phyloP scores from a whole-genome alignment of 2,329 filamentous ascomycete species.

The Pseudogymnoascus sp. region DNA sequence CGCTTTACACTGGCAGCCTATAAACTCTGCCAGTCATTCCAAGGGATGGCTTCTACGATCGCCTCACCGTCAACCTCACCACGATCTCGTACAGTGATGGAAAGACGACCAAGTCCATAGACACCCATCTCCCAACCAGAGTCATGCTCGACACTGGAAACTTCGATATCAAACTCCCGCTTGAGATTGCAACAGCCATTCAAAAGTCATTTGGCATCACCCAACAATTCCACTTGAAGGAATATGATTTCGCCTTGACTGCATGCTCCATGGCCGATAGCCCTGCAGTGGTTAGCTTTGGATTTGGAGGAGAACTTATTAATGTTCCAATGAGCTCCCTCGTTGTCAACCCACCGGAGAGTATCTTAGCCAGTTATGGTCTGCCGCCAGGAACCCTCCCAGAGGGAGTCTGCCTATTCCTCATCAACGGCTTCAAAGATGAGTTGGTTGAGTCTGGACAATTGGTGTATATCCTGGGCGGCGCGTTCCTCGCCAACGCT shows the following conservation, averaged over 20 bases:
- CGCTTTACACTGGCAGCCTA: slow-evolving; percentile 56
- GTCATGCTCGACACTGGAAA: slow-evolving; percentile 68
- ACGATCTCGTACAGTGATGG: slow-evolving; percentile 41
- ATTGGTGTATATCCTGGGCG: slow-evolving; percentile 35
- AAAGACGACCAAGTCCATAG: slow-evolving; percentile 34
- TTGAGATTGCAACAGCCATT: slow-evolving; percentile 46
- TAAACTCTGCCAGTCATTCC: slow-evolving; percentile 60
- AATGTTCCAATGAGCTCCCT: slow-evolving; percentile 53
- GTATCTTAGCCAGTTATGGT: background rate
- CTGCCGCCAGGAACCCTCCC: background rate
- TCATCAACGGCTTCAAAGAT: background rate
- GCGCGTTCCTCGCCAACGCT: slow-evolving; percentile 52
- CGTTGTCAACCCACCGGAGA: slow-evolving; percentile 35
- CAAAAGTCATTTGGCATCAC: slow-evolving; percentile 53
- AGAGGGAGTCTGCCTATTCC: background rate
- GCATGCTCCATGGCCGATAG: slow-evolving; percentile 45
- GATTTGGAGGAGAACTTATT: slow-evolving; percentile 49
- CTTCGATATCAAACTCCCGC: slow-evolving; percentile 60
- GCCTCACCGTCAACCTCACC: slow-evolving; percentile 66
- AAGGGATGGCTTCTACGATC: slow-evolving; percentile 43
- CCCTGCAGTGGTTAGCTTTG: slow-evolving; percentile 42
- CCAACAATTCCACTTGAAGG: background rate
- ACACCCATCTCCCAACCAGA: slow-evolving; percentile 43
- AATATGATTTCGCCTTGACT: slow-evolving; percentile 56
- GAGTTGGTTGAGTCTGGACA: background rate